A percentile compares a stretch with the other conserved stretches of the same genome.
These are phyloP conservation scores for Striga hermonthica DNA, from an alignment of 305 asterid species.

Conservation along the genomic window DNA sequence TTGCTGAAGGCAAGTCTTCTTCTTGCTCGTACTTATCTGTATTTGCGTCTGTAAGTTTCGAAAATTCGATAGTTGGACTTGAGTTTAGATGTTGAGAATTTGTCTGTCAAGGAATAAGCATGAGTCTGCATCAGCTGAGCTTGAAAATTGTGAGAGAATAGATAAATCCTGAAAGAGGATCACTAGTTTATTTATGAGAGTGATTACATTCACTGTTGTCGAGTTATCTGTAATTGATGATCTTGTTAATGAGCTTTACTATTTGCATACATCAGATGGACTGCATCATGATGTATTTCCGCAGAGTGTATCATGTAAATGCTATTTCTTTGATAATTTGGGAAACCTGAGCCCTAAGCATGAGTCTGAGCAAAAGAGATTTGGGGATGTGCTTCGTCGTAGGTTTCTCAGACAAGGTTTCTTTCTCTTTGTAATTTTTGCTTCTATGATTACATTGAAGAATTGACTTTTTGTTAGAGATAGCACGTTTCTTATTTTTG, in stretches of 20 bases:
- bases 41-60: not conserved
- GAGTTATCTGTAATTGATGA: constrained; percentile 18
- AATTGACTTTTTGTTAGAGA: constrained; percentile 5
- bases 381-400: constrained; percentile 68
- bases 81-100: not conserved
- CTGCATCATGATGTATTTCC: constrained; percentile 72
- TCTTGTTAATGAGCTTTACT: constrained; percentile 20
- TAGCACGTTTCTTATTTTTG: constrained; percentile 24
- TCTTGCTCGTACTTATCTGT: constrained; percentile 11
- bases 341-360: constrained; percentile 47
- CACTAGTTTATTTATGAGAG: not conserved
- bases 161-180: constrained; percentile 13
- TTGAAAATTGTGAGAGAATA: not conserved
- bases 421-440: constrained; percentile 17
- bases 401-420: constrained; percentile 94
- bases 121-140: not conserved
- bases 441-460: constrained; percentile 4
- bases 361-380: constrained; percentile 44
- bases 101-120: not conserved
- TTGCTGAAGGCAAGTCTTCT: constrained; percentile 63
- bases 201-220: constrained; percentile 4
- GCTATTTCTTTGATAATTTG: constrained; percentile 84
- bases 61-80: not conserved
- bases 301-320: constrained; percentile 67
- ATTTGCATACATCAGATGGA: constrained; percentile 50